Evolutionary conservation across 805 yeast species (phyloP).

Genomic region (Blastobotrys attinorum): DNA sequence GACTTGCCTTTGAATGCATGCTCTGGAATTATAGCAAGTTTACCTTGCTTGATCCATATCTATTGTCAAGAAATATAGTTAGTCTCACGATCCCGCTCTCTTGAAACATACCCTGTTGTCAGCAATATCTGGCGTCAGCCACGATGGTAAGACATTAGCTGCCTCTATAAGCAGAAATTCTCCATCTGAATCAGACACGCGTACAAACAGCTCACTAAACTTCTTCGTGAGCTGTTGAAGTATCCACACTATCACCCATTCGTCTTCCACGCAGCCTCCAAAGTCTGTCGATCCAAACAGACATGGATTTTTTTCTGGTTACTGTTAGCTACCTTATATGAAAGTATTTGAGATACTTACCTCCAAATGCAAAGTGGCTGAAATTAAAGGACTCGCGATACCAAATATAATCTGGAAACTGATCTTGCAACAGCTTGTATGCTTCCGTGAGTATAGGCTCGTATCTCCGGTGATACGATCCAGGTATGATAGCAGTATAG

Average conservation of each 20-base stretch:
- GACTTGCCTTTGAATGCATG: slow-evolving; percentile 2
- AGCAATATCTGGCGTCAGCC: slow-evolving; percentile 40
- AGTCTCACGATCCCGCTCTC: too few relatives aligned
- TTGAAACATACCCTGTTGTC: slow-evolving; percentile 12
- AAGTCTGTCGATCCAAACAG: slow-evolving; percentile 21
- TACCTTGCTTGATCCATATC: slow-evolving; percentile 22
- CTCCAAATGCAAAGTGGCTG: slow-evolving; percentile 4
- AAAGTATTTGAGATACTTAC: too few relatives aligned
- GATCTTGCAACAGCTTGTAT: slow-evolving; percentile 1
- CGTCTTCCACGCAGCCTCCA: slow-evolving; percentile 28
- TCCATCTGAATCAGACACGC: slow-evolving; percentile 43
- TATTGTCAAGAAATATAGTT: not conserved
- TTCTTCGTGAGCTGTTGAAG: slow-evolving; percentile 16
- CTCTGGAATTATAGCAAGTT: slow-evolving; percentile 14
- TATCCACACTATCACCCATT: slow-evolving; percentile 25
- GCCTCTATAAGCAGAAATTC: slow-evolving; percentile 49
- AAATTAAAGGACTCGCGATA: slow-evolving; percentile 19
- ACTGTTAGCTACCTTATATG: too few relatives aligned
- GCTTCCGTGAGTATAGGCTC: not conserved
- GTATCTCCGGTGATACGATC: not conserved
- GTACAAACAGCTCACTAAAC: slow-evolving; percentile 12
- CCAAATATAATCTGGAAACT: slow-evolving; percentile 19
- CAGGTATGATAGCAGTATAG: not conserved
- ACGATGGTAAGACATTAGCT: slow-evolving; percentile 38
- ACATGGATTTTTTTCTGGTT: too few relatives aligned